phyloP scores from a whole-genome alignment of 2,329 filamentous ascomycete species.

The Coleophoma eucalyptorum region DNA sequence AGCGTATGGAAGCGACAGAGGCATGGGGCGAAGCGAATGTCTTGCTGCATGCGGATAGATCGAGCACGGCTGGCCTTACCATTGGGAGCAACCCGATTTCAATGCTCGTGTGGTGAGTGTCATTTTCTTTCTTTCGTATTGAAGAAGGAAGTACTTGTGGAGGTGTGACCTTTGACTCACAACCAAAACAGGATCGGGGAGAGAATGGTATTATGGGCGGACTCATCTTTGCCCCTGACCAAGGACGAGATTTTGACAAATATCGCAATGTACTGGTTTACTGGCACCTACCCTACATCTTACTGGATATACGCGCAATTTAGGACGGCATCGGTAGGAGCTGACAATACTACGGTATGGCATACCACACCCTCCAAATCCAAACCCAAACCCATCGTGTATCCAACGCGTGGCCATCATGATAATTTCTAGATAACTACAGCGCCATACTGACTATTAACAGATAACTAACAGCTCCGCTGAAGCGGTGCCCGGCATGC shows the following conservation, averaged over 20 bases:
- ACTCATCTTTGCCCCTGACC: slow-evolving; percentile 35
- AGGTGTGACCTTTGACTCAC: not conserved
- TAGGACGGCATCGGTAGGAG: no score
- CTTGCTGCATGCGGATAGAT: slow-evolving; percentile 46
- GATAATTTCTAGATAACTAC: no score
- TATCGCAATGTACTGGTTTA: slow-evolving; percentile 53
- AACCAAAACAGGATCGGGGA: slow-evolving; percentile 42
- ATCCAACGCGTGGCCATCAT: no score
- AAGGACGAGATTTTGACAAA: slow-evolving; percentile 45
- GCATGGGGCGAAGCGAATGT: slow-evolving; percentile 44
- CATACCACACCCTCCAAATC: no score
- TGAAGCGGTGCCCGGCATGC: no score
- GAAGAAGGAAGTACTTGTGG: not conserved
- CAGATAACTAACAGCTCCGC: no score
- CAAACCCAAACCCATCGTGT: no score
- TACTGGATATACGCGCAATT: no score
- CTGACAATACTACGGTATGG: no score
- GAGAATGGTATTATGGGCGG: slow-evolving; percentile 51
- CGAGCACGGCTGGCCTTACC: slow-evolving; percentile 51
- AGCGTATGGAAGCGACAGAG: slow-evolving; percentile 33
- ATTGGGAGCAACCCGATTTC: slow-evolving; percentile 50
- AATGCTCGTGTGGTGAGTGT: slow-evolving; percentile 44
- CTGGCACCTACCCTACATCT: slow-evolving; percentile 43
- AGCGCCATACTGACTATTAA: no score
- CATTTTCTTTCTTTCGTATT: no score